Base-by-base conservation (phyloP, 805 yeast genomes). In the Jamesozyma spencerorum region DNA sequence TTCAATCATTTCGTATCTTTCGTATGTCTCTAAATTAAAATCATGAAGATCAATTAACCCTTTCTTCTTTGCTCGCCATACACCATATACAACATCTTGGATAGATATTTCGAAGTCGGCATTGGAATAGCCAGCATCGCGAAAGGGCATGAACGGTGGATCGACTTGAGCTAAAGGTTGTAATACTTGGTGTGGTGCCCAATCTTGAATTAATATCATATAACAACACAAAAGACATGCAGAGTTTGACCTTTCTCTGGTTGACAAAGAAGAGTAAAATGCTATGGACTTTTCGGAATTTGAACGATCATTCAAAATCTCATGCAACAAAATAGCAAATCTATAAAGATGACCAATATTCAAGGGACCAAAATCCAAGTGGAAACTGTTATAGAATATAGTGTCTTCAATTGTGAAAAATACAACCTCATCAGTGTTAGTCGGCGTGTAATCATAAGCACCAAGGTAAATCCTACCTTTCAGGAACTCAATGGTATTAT, bases 131-230 rank as follows among this genome's bases (percentile, higher is more conserved):
- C 98, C 97, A 1, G 98, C 97, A 61, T 90, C 98, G 58, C 98
- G 71, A 65, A 87, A 92, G 1, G 87, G 81, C 81, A 83, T 87
- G 48, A 90, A 80, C 3, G 97, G 96, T 2, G 94, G 95, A 35
- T 82, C 86, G 7, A 79, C 75, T 60, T 92, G 97, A 1, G 90
- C 76, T 39, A 90, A 75, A 0, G 98, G 98, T 44, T 94, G 96
- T 47, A 90, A 65, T 0, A 87, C 97, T 60, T 90, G 90, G 61
- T 90, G 98, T 0, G 98, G 97, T 1, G 96, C 85, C 98, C 98
- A 90, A 8, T 85, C 79, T 58, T 90, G 97, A 15, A 90, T 87
- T 41, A 92, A 65, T 1, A 90, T 74, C 96, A 90, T 86, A 63
- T 90, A 90, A 54, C 96, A 85, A 47, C 95, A 85, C 38, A 90